Base-by-base conservation (phyloP, 352 stramenopile genomes). In the Pythium grandisporangium region DNA sequence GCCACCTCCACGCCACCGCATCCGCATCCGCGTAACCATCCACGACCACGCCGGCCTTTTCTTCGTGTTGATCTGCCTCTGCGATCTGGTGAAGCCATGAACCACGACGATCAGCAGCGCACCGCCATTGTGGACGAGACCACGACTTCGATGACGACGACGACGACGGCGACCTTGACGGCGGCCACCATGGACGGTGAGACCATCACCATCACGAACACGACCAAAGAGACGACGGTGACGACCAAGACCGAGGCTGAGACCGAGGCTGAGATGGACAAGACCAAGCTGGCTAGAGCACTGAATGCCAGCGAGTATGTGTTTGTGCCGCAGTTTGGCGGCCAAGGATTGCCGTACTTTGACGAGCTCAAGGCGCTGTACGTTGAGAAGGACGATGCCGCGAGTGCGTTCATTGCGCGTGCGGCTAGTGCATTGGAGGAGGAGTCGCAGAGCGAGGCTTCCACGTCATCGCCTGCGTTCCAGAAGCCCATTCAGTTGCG, bases 281-380 rank as follows among this genome's bases (percentile, higher is more conserved):
- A n/a, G n/a, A n/a, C n/a, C n/a, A n/a, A n/a, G n/a, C n/a, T n/a
- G n/a, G n/a, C n/a, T n/a, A 20, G 30, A 5, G 41, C 48, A 11
- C 24, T 55, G 16, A 12, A 12, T n/a, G 37, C 22, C 17, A 40
- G 51, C 34, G 40, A 44, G 44, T 48, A 48, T 39, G 63, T 54
- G 44, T 47, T 69, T 29, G 57, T 84, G 20, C 49, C 67, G 16
- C 58, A 84, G 54, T 90, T 84, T 51, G 70, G 72, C 48, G 79
- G 79, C 44, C 79, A 93, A 36, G 72, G 71, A 23, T 61, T 63
- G 32, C 53, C 60, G 17, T 90, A 85, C 61, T 84, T 74, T 57
- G 60, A 55, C 33, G 76, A 90, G 48, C 46, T 93, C 37, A 45
- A 54, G 17, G 34, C 39, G 19, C 60, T 87, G 10, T 75, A 83